Percentiles rank a stretch among this genome's conserved stretches.
These are phyloP conservation scores for Cyberlindnera saturnus DNA, from an alignment of 805 yeast genomes.

Conservation along the genomic window DNA sequence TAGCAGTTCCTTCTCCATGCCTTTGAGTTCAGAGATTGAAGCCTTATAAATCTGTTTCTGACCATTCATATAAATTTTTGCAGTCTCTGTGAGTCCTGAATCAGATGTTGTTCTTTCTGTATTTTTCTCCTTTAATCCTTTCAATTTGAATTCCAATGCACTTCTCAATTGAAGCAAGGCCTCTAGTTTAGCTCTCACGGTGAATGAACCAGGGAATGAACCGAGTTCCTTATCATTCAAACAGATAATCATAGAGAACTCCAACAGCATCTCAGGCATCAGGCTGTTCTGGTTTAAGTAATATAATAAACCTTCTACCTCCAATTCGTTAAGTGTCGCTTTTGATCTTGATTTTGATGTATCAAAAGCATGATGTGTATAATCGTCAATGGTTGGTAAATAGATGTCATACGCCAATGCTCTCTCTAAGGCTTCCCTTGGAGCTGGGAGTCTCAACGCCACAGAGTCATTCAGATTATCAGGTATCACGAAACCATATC, in stretches of 20 bases:
- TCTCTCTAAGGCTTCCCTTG: conserved; percentile 20
- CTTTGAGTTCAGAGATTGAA: conserved; percentile 39
- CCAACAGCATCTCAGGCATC: conserved; percentile 20
- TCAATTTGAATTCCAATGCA: conserved; percentile 47
- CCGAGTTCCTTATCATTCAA: conserved; percentile 29
- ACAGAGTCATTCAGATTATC: conserved; percentile 57
- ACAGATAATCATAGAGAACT: conserved; percentile 26
- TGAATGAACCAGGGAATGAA: conserved; percentile 18
- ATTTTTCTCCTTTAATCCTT: conserved; percentile 13
- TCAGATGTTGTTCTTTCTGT: conserved; percentile 5
- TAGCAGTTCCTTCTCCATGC: conserved; percentile 43
- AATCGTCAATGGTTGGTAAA: conserved; percentile 34
- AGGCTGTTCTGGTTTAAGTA: conserved; percentile 24
- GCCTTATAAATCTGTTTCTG: conserved; percentile 43
- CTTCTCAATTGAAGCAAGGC: conserved; percentile 50
- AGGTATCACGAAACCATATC: conserved; percentile 61
- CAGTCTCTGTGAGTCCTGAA: conserved; percentile 22
- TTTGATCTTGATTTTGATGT: conserved; percentile 10
- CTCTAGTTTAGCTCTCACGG: conserved; percentile 49
- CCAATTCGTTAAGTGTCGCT: conserved; percentile 9
- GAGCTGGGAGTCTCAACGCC: conserved; percentile 54
- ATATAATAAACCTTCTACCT: conserved; percentile 27
- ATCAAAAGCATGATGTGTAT: conserved; percentile 33
- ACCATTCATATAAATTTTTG: conserved; percentile 40
- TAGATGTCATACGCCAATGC: conserved; percentile 31